phyloP scores from a whole-genome alignment of 129 eudicot species.

The Daucus carota region DH1_v3.0 NC_030381.2:54239501-54240000 shows the following conservation, averaged over 20 bases:
- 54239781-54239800: neutral
- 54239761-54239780: neutral
- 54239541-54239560: neutral
- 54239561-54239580: neutral
- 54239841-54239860: neutral
- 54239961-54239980: too few relatives aligned
- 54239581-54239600: conserved; percentile 84
- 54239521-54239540: neutral
- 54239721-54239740: neutral
- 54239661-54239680: conserved; percentile 67
- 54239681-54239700: conserved; percentile 6
- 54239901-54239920: neutral
- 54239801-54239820: neutral
- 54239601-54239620: conserved; percentile 96
- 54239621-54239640: conserved; percentile 98
- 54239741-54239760: neutral
- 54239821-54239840: neutral
- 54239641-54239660: conserved; percentile 98
- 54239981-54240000: too few relatives aligned
- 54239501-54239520: neutral
- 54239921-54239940: neutral
- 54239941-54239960: neutral
- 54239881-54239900: neutral
- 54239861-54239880: neutral
- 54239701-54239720: neutral